Base-by-base conservation (phyloP, 305 asterid species). In the Fraxinus latifolia region DNA sequence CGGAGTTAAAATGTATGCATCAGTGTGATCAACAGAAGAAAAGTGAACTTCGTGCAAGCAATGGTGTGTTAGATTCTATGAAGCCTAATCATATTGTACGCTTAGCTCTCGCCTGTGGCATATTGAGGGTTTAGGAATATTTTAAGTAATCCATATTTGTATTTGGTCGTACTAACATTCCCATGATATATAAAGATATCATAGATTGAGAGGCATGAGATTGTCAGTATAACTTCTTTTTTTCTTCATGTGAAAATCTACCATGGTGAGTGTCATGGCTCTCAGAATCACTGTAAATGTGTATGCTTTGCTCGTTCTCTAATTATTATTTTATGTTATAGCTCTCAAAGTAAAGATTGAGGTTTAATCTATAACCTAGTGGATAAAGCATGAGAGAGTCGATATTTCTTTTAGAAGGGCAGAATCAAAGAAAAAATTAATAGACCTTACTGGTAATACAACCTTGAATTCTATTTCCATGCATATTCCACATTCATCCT, bases 401-500 rank as follows among this genome's bases (percentile, higher is more conserved):
- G 14, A 25, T 62, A 1, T 62, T 25, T 11, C 5, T 62, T 2
- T 1, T 0, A 23, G 5, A 23, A 62, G 19, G 72, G 15, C 34
- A 8, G n/a, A 60, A 60, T 19, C n/a, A 19, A 21, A 23, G 32
- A 39, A 23, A 25, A 23, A 2, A 2, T 8, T 15, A 62, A 12
- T 62, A 62, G 72, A 62, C 34, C 72, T 60, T 89, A 87, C 9
- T 5, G 42, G 42, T 36, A 36, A 36, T 36, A 36, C 42, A 36
- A 36, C 42, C 42, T 36, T 36, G 42, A 36, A 6, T 36, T 36
- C 42, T 36, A 36, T 36, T 36, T 36, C 42, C 42, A 36, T 36
- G 42, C 42, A 36, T 36, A 36, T 92, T 15, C 91, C 90, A 68
- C 92, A 91, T 77, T 91, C 94, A n/a, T 89, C 93, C 44, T 87